Base-by-base conservation (phyloP, 2,329 filamentous ascomycete species). In the Fusarium sp. region DNA sequence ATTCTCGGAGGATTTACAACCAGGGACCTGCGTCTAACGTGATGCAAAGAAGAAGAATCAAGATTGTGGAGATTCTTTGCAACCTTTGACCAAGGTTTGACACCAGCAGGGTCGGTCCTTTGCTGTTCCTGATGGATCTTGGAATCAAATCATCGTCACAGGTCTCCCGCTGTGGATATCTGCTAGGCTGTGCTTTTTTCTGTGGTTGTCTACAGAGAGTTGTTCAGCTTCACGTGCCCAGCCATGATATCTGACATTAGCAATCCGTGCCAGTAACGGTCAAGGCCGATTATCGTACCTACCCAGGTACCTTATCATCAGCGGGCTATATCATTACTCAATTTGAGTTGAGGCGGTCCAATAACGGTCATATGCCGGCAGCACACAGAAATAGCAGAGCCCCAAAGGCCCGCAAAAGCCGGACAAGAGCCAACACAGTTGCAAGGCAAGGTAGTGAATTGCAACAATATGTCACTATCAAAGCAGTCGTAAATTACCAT, bases 1-100 rank as follows among this genome's bases (percentile, higher is more conserved):
- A 47, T 55, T 62, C 44, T 56, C 69, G 61, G 61, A 68, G 57
- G 69, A 67, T 75, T 72, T 53, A 52, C 61, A 52, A 48, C 61
- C 55, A 69, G 60, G 70, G 65, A 75, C 72, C 70, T 74, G 72
- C 70, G 61, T 75, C 58, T 59, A 46, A 51, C 47, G 65, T 68
- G 57, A 49, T 64, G 42, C 34, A 64, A 65, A 57, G 24, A 47
- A 47, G 49, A 60, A 51, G 20, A 59, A 48, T 45, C 58, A 60
- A 57, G 51, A 51, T 53, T 65, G 63, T 71, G 67, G 59, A 57
- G 56, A 51, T 49, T 40, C 34, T 51, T 69, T 54, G 48, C 61
- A 64, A 40, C 48, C 46, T 67, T 51, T 57, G 45, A 13, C 40
- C 56, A 52, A 54, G 55, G 51, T 51, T 45, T 55, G 52, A 45